phyloP scores from a whole-genome alignment of 2,329 filamentous ascomycete species.

The Pseudogymnoascus pannorum region DNA sequence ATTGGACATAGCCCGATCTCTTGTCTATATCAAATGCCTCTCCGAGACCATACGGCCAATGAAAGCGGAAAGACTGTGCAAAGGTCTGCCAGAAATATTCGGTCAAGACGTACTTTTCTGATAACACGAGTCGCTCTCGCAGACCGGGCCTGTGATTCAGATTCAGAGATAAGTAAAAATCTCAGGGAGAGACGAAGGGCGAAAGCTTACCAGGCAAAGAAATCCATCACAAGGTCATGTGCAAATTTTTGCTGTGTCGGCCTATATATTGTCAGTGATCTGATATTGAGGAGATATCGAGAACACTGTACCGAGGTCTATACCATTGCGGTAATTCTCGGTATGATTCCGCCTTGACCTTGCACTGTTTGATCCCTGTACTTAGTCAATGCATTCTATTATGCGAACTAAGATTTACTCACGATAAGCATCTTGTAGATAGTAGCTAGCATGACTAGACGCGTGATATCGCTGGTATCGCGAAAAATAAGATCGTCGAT shows the following conservation, averaged over 20 bases:
- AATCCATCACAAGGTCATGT: neutral
- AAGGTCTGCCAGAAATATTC: neutral
- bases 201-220: neutral
- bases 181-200: neutral
- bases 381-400: neutral
- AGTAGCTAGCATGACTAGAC: neutral
- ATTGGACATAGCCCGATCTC: neutral
- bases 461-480: neutral
- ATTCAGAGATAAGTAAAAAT: neutral
- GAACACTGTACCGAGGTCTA: neutral
- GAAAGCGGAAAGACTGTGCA: neutral
- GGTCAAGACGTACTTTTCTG: neutral
- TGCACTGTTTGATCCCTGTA: neutral
- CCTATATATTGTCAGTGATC: neutral
- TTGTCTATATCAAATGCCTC: neutral
- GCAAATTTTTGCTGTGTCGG: neutral
- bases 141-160: neutral
- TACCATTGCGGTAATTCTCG: neutral
- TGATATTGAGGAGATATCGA: neutral
- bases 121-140: neutral
- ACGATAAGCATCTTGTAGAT: neutral
- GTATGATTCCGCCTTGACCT: neutral
- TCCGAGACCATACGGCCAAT: neutral
- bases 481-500: neutral
- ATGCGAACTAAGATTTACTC: neutral